Evolutionary conservation across 768 basidiomycete species (phyloP).

Genomic region (Mycena rebaudengoi): DNA sequence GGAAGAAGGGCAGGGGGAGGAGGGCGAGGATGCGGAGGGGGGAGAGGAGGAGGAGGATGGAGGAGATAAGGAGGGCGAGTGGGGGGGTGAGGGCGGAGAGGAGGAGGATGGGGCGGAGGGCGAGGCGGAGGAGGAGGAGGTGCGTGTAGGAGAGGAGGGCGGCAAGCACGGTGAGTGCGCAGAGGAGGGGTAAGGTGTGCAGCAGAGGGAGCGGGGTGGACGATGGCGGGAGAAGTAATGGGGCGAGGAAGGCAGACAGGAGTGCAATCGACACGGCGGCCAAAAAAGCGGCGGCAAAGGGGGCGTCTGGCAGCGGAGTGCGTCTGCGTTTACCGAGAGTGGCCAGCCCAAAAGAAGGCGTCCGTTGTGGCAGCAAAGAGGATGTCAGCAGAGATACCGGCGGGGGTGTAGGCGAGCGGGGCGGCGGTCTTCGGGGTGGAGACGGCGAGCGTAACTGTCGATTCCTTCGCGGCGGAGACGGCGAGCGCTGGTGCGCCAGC

Average conservation of each 20-base stretch:
- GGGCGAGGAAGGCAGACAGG: conserved; percentile 65
- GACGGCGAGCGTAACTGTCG: conserved; percentile 35
- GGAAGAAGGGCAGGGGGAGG: conserved; percentile 73
- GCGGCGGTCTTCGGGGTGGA: conserved; percentile 38
- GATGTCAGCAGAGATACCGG: too few species aligned
- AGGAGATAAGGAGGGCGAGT: conserved; percentile 74
- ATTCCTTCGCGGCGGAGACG: conserved; percentile 59
- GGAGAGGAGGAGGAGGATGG: conserved; percentile 74
- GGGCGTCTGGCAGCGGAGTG: too few species aligned
- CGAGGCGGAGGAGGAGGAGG: conserved; percentile 78
- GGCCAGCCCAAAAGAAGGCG: too few species aligned
- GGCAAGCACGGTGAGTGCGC: conserved; percentile 74
- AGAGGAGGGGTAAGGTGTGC: conserved; percentile 81
- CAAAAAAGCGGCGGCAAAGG: too few species aligned
- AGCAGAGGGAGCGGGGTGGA: conserved; percentile 62
- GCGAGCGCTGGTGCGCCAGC: conserved; percentile 81
- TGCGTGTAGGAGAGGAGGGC: conserved; percentile 78
- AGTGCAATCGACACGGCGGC: conserved; percentile 62
- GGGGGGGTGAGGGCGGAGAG: conserved; percentile 81
- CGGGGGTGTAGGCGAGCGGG: conserved; percentile 52
- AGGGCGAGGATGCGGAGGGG: conserved; percentile 83
- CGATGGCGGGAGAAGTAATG: conserved; percentile 57
- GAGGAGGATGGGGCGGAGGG: conserved; percentile 86
- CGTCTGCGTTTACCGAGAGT: too few species aligned
- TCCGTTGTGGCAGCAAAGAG: too few species aligned